phyloP scores from a whole-genome alignment of 352 stramenopile species.

The Phytophthora pinifolia region DNA sequence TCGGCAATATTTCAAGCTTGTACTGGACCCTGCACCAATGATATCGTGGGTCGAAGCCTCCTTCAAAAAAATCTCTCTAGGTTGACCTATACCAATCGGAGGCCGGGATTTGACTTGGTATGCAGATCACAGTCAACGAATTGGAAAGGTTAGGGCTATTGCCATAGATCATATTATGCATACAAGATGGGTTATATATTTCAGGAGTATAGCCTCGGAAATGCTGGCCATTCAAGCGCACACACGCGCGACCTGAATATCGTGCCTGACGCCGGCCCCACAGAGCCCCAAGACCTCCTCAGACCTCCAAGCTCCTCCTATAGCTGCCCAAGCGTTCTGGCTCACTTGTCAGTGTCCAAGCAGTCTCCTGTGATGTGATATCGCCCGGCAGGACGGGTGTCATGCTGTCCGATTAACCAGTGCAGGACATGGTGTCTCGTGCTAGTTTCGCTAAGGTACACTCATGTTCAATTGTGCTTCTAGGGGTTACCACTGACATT shows the following conservation, averaged over 20 bases:
- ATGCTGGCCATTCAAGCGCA: background rate
- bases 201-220: background rate
- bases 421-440: too few relatives aligned
- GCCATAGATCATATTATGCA: conserved; percentile 1
- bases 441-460: too few relatives aligned
- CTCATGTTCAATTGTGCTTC: too few relatives aligned
- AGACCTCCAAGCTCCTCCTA: background rate
- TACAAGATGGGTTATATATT: background rate
- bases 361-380: background rate
- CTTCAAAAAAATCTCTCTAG: conserved; percentile 1
- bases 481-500: too few relatives aligned
- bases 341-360: background rate
- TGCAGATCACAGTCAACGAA: background rate
- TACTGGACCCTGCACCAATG: background rate
- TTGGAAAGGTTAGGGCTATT: conserved; percentile 2
- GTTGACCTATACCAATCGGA: too few relatives aligned
- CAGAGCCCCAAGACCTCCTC: background rate
- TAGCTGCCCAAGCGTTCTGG: conserved; percentile 1
- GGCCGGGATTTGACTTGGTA: conserved; percentile 1
- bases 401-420: background rate
- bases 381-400: background rate
- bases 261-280: background rate
- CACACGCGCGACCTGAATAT: background rate
- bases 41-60: background rate
- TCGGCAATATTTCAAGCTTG: background rate